Base-by-base conservation (phyloP, 345 rosid species). In the Cardiospermum halicacabum region DNA sequence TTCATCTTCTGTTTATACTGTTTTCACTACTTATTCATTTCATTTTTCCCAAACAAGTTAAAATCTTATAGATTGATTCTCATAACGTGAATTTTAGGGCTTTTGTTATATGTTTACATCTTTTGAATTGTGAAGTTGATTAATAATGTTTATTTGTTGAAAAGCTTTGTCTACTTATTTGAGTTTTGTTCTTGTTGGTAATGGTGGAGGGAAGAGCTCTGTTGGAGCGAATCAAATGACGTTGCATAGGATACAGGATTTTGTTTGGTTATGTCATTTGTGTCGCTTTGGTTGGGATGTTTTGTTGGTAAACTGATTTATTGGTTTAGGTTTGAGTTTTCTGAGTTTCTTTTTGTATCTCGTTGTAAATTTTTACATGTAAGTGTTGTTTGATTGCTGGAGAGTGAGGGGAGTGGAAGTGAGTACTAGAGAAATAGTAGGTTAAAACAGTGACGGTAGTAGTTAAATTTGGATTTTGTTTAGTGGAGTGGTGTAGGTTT, bases 21-120 rank as follows among this genome's bases (percentile, higher is more conserved):
- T 55, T 60, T 8, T 49, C n/a, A 19, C 22, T 51, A n/a, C n/a
- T 58, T 34, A 12, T 19, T 11, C 18, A 36, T 16, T 21, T 21
- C 12, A 16, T 19, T 48, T 6, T 47, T 47, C 8, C 0, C 24
- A 9, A 7, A 2, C n/a, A 47, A 18, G 39, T n/a, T n/a, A 10
- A 21, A 47, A 12, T 62, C 8, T 12, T 50, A 27, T 7, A 24
- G 24, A 34, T 62, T 49, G 55, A 5, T 3, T 4, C 2, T 9
- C 40, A 24, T 51, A 15, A 50, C 36, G 34, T 64, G 26, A 36
- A 24, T 50, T 31, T 64, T 64, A 64, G 67, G 67, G 67, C 59
- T 64, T 64, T 51, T 63, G 13, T 28, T 24, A 21, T 3, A 3
- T 64, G 34, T 3, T 43, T 43, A 27, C 31, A 19, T 43, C 28